Evolutionary conservation across 164 flowering plant species (phyloP).

Genomic region (Umbellularia californica): DNA sequence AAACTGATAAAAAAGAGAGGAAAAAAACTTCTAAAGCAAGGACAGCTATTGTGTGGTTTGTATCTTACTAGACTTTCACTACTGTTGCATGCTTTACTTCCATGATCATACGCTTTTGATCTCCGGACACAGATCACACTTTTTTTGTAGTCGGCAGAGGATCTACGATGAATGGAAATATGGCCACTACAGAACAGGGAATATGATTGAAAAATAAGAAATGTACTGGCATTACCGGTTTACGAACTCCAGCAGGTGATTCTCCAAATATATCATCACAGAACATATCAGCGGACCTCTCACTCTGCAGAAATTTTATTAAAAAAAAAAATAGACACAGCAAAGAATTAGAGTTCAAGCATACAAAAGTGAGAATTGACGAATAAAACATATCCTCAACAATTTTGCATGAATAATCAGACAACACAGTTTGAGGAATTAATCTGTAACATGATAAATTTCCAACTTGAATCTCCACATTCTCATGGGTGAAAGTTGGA

Average conservation of each 20-base stretch:
- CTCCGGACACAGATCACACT: background rate
- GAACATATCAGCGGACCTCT: slow-evolving; percentile 60
- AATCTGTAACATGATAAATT: background rate
- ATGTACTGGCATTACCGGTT: slow-evolving; percentile 37
- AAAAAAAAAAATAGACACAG: slow-evolving; percentile 1
- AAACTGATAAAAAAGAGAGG: no score
- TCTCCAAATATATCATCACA: slow-evolving; percentile 99
- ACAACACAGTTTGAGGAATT: background rate
- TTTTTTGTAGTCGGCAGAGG: background rate
- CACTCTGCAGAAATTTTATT: slow-evolving; percentile 52
- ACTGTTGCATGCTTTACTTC: no score
- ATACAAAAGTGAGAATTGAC: background rate
- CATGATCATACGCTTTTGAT: no score
- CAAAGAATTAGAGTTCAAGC: slow-evolving; percentile 2
- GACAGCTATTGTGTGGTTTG: no score
- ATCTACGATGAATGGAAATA: background rate
- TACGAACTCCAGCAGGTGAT: slow-evolving; percentile 82
- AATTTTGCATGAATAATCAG: no score
- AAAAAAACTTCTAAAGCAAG: no score
- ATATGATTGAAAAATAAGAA: background rate
- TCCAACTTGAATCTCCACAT: background rate
- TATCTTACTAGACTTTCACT: no score
- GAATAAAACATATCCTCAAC: background rate
- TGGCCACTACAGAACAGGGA: background rate
- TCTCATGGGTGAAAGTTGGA: background rate